Evolutionary conservation across 768 basidiomycete species (phyloP).

Genomic region (Russula olivacea): DNA sequence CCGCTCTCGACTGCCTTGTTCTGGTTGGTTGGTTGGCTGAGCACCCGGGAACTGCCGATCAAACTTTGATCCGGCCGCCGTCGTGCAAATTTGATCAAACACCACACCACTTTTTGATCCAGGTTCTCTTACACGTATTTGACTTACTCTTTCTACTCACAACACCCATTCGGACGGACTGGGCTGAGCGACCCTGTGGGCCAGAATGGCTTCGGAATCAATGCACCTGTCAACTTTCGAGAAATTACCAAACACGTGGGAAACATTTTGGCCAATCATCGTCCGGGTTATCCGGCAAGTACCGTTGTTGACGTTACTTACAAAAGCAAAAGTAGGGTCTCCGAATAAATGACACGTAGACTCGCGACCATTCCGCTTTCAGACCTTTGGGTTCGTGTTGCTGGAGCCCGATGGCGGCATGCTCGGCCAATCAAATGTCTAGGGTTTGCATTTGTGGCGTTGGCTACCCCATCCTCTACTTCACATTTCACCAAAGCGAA

Average conservation of each 20-base stretch:
- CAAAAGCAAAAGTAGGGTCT: constrained; percentile 5
- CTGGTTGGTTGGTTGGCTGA: not conserved
- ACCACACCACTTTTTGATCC: too few relatives aligned
- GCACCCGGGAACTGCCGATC: constrained; percentile 2
- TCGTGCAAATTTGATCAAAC: not conserved
- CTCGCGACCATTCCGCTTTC: constrained; percentile 14
- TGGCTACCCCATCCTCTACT: not conserved
- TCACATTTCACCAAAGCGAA: not conserved
- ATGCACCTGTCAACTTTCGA: not conserved
- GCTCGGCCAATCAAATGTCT: not conserved
- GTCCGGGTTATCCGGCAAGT: not conserved
- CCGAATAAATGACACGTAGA: not conserved
- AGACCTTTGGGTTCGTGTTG: not conserved
- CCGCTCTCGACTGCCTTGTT: not conserved
- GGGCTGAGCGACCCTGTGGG: not conserved
- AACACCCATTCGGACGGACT: not conserved
- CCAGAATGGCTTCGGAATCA: not conserved
- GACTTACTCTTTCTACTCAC: not conserved
- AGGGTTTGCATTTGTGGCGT: not conserved
- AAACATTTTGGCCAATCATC: too few relatives aligned
- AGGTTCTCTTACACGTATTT: not conserved
- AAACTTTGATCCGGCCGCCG: not conserved
- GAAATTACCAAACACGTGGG: not conserved
- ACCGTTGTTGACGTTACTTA: not conserved
- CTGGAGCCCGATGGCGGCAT: constrained; percentile 2